These are phyloP conservation scores for Dactylellina haptotyla DNA, from an alignment of 2,329 filamentous ascomycete genomes.

Conservation along the genomic window DNA sequence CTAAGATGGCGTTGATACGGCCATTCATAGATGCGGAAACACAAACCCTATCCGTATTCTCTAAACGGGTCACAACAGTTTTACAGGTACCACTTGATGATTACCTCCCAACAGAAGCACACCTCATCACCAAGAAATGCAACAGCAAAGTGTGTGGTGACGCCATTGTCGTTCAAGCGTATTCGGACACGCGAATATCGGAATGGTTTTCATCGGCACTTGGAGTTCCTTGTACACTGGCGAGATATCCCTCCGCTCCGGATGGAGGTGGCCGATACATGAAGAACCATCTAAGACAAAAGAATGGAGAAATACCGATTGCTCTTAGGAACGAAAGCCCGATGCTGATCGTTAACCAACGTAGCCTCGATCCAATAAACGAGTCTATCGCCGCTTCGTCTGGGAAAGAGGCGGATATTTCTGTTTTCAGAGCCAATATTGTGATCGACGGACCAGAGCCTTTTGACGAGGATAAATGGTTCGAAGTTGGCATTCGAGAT, in stretches of 20 bases:
- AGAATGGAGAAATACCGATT: conserved; percentile 66
- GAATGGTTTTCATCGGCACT: conserved; percentile 80
- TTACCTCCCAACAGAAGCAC: conserved; percentile 60
- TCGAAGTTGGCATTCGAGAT: conserved; percentile 28
- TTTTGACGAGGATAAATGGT: conserved; percentile 44
- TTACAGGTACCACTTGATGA: conserved; percentile 56
- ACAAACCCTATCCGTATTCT: conserved; percentile 73
- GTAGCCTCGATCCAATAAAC: conserved; percentile 83
- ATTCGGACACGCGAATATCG: conserved; percentile 73
- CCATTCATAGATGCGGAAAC: conserved; percentile 76
- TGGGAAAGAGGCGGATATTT: conserved; percentile 73
- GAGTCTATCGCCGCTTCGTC: conserved; percentile 72
- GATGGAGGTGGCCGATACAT: conserved; percentile 73
- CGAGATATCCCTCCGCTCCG: conserved; percentile 78
- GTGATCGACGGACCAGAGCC: conserved; percentile 68
- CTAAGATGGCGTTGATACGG: conserved; percentile 83
- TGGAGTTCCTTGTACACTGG: conserved; percentile 81
- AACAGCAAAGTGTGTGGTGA: conserved; percentile 78
- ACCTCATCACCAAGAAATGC: conserved; percentile 59
- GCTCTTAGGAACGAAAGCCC: conserved; percentile 92
- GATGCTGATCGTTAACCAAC: conserved; percentile 82
- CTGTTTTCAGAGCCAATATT: conserved; percentile 89
- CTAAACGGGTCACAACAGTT: conserved; percentile 58
- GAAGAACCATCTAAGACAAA: conserved; percentile 74
- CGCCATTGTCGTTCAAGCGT: conserved; percentile 74